These are phyloP conservation scores for Septoria linicola DNA, from an alignment of 2,329 filamentous ascomycete genomes.

Conservation along the genomic window DNA sequence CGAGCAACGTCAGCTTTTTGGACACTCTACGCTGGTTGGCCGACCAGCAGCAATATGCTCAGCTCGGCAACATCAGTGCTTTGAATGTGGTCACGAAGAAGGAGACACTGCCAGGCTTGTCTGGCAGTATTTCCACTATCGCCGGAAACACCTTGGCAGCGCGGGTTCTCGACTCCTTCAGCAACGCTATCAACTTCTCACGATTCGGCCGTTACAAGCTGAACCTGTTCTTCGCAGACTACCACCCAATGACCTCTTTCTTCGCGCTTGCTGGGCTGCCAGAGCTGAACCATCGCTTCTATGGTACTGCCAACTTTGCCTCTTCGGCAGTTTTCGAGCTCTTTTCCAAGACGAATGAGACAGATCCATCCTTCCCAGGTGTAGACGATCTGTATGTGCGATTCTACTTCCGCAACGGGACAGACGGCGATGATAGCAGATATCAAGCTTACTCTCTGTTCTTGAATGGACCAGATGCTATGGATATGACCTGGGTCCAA, in stretches of 20 bases:
- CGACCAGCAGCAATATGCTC: constrained; percentile 46
- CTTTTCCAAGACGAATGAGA: constrained; percentile 43
- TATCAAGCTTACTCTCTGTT: constrained; percentile 53
- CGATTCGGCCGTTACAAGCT: constrained; percentile 36
- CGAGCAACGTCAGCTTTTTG: constrained; percentile 29
- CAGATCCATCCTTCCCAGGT: constrained; percentile 33
- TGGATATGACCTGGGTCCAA: constrained; percentile 51
- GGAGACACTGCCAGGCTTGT: constrained; percentile 33
- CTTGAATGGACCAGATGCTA: constrained; percentile 46
- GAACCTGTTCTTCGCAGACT: constrained; percentile 49
- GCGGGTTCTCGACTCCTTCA: constrained; percentile 37
- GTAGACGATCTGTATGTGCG: constrained; percentile 53
- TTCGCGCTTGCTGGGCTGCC: constrained; percentile 48
- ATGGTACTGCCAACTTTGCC: constrained; percentile 50
- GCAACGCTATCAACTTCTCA: constrained; percentile 32
- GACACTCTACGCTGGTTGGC: constrained; percentile 46
- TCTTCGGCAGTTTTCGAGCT: constrained; percentile 55
- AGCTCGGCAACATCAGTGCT: constrained; percentile 47
- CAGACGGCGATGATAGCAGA: constrained; percentile 34
- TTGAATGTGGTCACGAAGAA: constrained; percentile 23
- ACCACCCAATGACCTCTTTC: constrained; percentile 53
- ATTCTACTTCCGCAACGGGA: constrained; percentile 59
- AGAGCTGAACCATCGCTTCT: constrained; percentile 45
- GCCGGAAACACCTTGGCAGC: constrained; percentile 40
- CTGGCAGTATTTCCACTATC: constrained; percentile 41